Evolutionary conservation across 345 rosid species (phyloP).

Genomic region (Cardiospermum halicacabum): DNA sequence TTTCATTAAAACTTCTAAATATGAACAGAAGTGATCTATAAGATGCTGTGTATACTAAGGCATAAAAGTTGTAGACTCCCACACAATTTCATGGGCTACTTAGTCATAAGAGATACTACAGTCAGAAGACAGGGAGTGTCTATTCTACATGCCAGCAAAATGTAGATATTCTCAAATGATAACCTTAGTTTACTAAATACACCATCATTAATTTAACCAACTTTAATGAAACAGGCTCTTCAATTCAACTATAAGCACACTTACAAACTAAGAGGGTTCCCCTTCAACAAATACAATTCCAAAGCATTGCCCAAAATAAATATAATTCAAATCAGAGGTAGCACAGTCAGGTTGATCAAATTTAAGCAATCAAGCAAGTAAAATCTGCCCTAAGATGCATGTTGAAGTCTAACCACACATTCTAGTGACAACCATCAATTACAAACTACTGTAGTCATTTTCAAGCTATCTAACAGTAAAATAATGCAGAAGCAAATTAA

Average conservation of each 20-base stretch:
- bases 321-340: slow-evolving; percentile 5
- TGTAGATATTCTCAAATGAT: not conserved
- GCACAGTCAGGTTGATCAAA: not conserved
- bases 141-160: not conserved
- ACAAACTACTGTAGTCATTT: not conserved
- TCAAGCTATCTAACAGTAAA: not conserved
- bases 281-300: too few species aligned
- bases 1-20: not conserved
- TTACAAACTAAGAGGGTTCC: not conserved
- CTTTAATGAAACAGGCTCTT: not conserved
- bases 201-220: not conserved
- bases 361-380: not conserved
- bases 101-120: not conserved
- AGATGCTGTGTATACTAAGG: not conserved
- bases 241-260: not conserved
- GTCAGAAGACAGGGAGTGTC: not conserved
- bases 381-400: not conserved
- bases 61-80: not conserved
- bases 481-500: not conserved
- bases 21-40: not conserved
- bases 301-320: not conserved
- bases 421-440: not conserved
- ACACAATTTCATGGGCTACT: not conserved
- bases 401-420: not conserved
- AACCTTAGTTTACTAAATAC: not conserved